Conservation (phyloP, 345 rosid species). For the Heritiera fomes region DNA sequence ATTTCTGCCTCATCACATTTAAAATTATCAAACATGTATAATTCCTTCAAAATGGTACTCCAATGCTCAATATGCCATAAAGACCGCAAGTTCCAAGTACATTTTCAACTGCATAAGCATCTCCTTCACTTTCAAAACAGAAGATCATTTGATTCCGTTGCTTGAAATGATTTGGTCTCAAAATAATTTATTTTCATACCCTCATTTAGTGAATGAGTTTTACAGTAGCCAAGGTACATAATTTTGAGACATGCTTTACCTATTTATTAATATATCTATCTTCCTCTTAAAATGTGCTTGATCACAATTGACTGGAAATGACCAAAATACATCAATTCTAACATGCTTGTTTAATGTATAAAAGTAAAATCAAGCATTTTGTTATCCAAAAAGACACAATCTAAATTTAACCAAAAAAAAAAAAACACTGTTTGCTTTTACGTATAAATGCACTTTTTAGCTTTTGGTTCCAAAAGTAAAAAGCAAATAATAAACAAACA, state of each 20-base stretch:
- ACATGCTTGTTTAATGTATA: neutral
- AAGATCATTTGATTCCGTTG: neutral
- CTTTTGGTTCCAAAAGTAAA: neutral
- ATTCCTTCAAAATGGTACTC: neutral
- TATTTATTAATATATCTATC: neutral
- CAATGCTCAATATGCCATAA: neutral
- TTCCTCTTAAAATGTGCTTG: neutral
- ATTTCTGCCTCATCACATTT: neutral
- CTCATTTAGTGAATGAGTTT: neutral
- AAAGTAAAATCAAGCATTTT: neutral
- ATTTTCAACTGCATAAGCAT: neutral
- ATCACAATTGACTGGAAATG: neutral
- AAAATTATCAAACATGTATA: neutral
- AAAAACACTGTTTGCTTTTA: neutral
- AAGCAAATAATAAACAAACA: neutral
- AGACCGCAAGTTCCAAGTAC: neutral
- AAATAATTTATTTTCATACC: neutral
- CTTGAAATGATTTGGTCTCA: neutral
- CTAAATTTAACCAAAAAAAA: neutral
- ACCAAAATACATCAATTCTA: neutral
- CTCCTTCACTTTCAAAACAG: neutral
- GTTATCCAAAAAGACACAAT: neutral
- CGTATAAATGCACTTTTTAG: neutral
- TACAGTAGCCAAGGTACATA: neutral
- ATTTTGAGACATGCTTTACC: conserved; percentile 2